Percentiles rank a stretch among this genome's conserved stretches.
Conservation (phyloP, 2,329 filamentous ascomycete species). For the Trichoderma polysporum region DNA sequence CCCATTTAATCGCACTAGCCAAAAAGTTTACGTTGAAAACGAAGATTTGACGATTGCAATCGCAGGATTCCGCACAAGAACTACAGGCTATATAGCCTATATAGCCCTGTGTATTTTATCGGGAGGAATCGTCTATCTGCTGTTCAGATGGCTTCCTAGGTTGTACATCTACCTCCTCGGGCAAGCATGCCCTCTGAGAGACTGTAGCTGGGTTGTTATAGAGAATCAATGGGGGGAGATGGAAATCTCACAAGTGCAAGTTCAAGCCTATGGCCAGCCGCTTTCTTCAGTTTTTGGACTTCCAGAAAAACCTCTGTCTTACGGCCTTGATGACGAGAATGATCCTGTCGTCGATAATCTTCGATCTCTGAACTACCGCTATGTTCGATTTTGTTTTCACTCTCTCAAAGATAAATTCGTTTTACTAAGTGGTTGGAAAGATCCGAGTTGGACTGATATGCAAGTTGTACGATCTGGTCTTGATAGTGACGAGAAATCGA, state of each 20-base stretch:
- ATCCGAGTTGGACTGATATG: conserved; percentile 82
- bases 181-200: conserved; percentile 62
- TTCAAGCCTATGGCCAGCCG: conserved; percentile 52
- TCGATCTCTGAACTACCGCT: conserved; percentile 84
- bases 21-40: conserved; percentile 90
- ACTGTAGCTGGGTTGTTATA: conserved; percentile 88
- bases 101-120: conserved; percentile 68
- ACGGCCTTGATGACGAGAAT: conserved; percentile 58
- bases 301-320: conserved; percentile 58
- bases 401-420: conserved; percentile 86
- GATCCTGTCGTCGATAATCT: conserved; percentile 76
- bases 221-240: conserved; percentile 99
- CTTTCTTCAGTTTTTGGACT: conserved; percentile 66
- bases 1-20: conserved; percentile 65
- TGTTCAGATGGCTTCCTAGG: conserved; percentile 85
- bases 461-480: conserved; percentile 74
- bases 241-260: conserved; percentile 67
- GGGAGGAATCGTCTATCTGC: conserved; percentile 74
- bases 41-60: conserved; percentile 94
- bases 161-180: conserved; percentile 81
- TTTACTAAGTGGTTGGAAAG: conserved; percentile 87
- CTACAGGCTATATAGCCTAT: conserved; percentile 68
- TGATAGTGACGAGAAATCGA: conserved; percentile 82
- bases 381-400: conserved; percentile 90
- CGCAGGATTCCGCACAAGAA: conserved; percentile 82